Evolutionary conservation across 495 filamentous ascomycete genomes (phyloP).

Genomic region (Cercophora scortea): DNA sequence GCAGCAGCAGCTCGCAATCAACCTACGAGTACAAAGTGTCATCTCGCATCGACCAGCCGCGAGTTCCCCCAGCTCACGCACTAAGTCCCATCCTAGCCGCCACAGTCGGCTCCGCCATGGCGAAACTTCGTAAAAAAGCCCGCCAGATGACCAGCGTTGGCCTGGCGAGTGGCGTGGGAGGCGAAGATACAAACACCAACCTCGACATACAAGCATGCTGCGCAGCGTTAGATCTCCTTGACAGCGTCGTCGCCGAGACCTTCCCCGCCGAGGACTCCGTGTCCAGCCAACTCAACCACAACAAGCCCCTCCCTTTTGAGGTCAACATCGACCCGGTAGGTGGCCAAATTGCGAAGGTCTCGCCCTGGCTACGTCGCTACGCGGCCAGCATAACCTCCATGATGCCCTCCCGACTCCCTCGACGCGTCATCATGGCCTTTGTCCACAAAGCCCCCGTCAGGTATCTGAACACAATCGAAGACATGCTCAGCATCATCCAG

Average conservation of each 20-base stretch:
- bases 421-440: slow-evolving; percentile 13
- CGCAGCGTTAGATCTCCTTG: slow-evolving; percentile 11
- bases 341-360: slow-evolving; percentile 6
- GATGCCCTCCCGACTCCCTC: slow-evolving; percentile 11
- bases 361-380: slow-evolving; percentile 17
- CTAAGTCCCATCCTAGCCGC: slow-evolving; percentile 11
- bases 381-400: slow-evolving; percentile 13
- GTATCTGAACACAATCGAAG: slow-evolving; percentile 12
- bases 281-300: not conserved
- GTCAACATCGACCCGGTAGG: slow-evolving; percentile 1
- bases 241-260: slow-evolving; percentile 4
- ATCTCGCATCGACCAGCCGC: not conserved
- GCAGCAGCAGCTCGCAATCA: not conserved
- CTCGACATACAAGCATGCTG: slow-evolving; percentile 14
- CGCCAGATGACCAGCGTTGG: not conserved
- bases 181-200: not conserved
- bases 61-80: not conserved
- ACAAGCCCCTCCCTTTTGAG: not conserved
- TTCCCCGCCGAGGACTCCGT: slow-evolving; percentile 1
- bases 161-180: not conserved
- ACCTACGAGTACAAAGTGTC: slow-evolving; percentile 5
- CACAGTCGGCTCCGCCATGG: slow-evolving; percentile 7
- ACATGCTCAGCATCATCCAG: slow-evolving; percentile 3
- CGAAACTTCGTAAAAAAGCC: slow-evolving; percentile 5
- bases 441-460: slow-evolving; percentile 16